phyloP scores from a whole-genome alignment of 2,329 filamentous ascomycete genomes.

The Claviceps sp. region DNA sequence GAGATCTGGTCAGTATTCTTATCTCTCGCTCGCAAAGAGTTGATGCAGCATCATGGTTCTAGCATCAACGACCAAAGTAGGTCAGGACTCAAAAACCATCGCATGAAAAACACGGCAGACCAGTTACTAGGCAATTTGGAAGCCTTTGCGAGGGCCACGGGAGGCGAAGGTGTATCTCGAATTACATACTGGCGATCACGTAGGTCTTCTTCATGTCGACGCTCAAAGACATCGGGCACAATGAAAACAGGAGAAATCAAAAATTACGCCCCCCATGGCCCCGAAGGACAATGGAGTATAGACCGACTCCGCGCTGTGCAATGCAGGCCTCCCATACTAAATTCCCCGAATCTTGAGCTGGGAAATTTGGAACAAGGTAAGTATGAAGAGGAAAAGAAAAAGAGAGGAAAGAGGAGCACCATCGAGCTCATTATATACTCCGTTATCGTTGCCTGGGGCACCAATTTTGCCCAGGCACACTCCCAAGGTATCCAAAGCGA shows the following conservation, averaged over 20 bases:
- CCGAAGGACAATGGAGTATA: constrained; percentile 39
- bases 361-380: constrained; percentile 35
- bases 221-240: constrained; percentile 24
- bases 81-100: too few species aligned
- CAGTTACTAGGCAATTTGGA: too few species aligned
- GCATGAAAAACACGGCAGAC: too few species aligned
- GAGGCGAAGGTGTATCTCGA: too few species aligned
- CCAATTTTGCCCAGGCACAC: background rate
- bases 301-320: constrained; percentile 40
- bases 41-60: too few species aligned
- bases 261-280: constrained; percentile 41
- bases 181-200: too few species aligned
- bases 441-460: constrained; percentile 13
- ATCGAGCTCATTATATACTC: constrained; percentile 19
- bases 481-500: constrained; percentile 6
- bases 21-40: too few species aligned
- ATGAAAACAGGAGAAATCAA: constrained; percentile 37
- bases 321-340: constrained; percentile 38
- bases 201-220: constrained; percentile 29
- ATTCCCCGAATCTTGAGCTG: constrained; percentile 31
- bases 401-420: constrained; percentile 9
- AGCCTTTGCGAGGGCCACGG: too few species aligned
- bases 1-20: too few species aligned
- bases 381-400: constrained; percentile 34
- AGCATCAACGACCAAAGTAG: too few species aligned